These are phyloP conservation scores for Salix arbutifolia DNA, from an alignment of 345 rosid genomes.

Conservation along the genomic window DNA sequence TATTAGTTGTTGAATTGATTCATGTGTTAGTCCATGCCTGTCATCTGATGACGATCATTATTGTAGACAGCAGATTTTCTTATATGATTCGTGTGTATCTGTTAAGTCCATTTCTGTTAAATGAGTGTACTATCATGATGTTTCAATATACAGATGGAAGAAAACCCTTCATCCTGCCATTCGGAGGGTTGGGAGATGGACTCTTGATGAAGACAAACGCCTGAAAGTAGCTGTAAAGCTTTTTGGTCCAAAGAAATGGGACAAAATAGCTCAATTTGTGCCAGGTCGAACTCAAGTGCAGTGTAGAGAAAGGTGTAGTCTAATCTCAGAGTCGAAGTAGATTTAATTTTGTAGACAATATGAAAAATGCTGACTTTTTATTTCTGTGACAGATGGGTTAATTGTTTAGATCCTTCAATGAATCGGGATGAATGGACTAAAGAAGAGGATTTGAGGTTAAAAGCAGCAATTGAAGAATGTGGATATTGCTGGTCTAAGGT, in stretches of 20 bases:
- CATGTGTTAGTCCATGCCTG: no score
- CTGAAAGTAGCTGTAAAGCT: slow-evolving; percentile 72
- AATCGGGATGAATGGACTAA: slow-evolving; percentile 59
- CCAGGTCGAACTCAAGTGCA: slow-evolving; percentile 74
- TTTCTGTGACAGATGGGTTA: slow-evolving; percentile 62
- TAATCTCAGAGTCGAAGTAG: slow-evolving; percentile 1
- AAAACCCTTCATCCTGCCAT: slow-evolving; percentile 65
- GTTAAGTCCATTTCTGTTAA: not conserved
- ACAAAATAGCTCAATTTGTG: slow-evolving; percentile 68
- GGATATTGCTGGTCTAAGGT: slow-evolving; percentile 77
- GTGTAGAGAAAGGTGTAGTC: slow-evolving; percentile 74
- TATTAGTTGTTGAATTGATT: no score
- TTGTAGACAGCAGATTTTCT: no score
- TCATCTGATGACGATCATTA: no score
- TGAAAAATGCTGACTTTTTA: slow-evolving; percentile 7
- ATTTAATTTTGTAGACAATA: slow-evolving; percentile 5
- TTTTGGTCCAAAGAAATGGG: slow-evolving; percentile 83
- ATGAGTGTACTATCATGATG: not conserved
- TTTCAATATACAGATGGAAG: slow-evolving; percentile 55
- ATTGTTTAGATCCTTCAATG: slow-evolving; percentile 69
- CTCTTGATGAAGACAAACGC: slow-evolving; percentile 58
- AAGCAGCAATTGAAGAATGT: slow-evolving; percentile 53
- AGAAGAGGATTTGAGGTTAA: slow-evolving; percentile 69
- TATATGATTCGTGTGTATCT: not conserved
- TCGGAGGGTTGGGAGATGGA: slow-evolving; percentile 57